phyloP scores from a whole-genome alignment of 1,284 basidiomycete species.

The Pyrrhoderma lamaoense region DNA sequence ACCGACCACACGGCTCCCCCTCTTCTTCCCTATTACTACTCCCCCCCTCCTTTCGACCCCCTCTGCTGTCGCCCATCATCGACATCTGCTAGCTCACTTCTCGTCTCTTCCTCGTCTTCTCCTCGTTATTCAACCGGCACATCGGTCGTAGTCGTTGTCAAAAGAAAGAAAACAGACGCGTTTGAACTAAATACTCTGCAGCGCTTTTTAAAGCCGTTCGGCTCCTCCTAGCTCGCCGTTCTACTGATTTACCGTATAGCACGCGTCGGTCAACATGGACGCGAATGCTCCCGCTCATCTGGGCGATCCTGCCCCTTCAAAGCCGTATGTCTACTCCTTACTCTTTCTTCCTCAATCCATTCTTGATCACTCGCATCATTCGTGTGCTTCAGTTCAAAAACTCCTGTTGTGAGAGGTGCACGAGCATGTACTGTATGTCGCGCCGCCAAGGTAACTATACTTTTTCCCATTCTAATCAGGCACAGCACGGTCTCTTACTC shows the following conservation, averaged over 20 bases:
- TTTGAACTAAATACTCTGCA: too few relatives aligned
- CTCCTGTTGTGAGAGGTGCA: constrained; percentile 62
- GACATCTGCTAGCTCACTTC: constrained; percentile 12
- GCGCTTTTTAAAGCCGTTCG: too few relatives aligned
- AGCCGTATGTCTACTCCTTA: constrained; percentile 65
- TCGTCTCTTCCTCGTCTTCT: constrained; percentile 12
- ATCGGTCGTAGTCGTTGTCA: too few relatives aligned
- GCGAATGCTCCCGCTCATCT: constrained; percentile 24
- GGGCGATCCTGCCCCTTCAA: constrained; percentile 38
- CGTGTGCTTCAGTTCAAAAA: constrained; percentile 59
- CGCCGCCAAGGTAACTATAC: constrained; percentile 57
- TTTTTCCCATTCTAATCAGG: constrained; percentile 18
- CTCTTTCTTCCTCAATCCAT: constrained; percentile 41
- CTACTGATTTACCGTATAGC: background rate
- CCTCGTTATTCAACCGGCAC: too few relatives aligned
- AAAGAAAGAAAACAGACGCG: too few relatives aligned
- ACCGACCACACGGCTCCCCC: constrained; percentile 13
- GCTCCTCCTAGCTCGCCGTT: constrained; percentile 6
- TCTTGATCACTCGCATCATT: constrained; percentile 32
- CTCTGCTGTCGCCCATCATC: constrained; percentile 19
- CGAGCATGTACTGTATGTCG: constrained; percentile 77
- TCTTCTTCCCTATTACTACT: constrained; percentile 16
- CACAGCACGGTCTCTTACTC: constrained; percentile 10
- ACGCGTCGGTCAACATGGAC: constrained; percentile 5
- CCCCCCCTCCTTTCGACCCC: constrained; percentile 14